Conservation (phyloP, 1,139 yeast species). For the Lodderomyces parapsilosis region DNA sequence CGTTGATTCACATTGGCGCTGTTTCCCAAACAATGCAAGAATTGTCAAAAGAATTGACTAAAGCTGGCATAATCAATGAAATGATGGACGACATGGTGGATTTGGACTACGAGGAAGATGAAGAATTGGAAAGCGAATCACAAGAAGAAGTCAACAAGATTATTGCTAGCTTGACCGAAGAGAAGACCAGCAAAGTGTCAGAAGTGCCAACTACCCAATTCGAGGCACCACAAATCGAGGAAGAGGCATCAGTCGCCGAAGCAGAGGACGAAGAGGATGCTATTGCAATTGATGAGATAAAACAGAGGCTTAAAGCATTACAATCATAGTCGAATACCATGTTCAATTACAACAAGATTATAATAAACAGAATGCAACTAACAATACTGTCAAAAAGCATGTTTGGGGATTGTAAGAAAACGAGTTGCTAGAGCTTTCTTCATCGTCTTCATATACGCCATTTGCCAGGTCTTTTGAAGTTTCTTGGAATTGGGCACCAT, state of each 20-base stretch:
- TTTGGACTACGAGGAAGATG: conserved; percentile 53
- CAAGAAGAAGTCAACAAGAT: conserved; percentile 66
- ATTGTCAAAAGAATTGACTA: conserved; percentile 82
- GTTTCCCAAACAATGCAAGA: conserved; percentile 83
- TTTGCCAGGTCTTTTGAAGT: neutral
- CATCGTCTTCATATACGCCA: neutral
- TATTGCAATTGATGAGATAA: conserved; percentile 77
- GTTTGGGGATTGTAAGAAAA: neutral
- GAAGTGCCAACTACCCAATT: conserved; percentile 38
- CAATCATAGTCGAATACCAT: conserved; percentile 41
- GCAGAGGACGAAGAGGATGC: conserved; percentile 77
- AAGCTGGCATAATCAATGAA: conserved; percentile 90
- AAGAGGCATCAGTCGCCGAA: conserved; percentile 19
- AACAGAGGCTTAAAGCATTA: conserved; percentile 81
- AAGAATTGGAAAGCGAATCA: conserved; percentile 65
- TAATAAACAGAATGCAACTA: neutral
- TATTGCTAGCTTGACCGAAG: conserved; percentile 43
- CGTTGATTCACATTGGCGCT: conserved; percentile 75
- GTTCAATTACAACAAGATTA: neutral
- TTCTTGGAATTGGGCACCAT: neutral
- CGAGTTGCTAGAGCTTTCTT: neutral
- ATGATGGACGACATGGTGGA: conserved; percentile 94
- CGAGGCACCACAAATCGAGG: conserved; percentile 17
- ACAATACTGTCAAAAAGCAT: conserved; percentile 1
- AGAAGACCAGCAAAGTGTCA: conserved; percentile 41